Percentiles rank a stretch among this genome's conserved stretches.
phyloP scores from a whole-genome alignment of 495 filamentous ascomycete species.

The Podospora didyma region DNA sequence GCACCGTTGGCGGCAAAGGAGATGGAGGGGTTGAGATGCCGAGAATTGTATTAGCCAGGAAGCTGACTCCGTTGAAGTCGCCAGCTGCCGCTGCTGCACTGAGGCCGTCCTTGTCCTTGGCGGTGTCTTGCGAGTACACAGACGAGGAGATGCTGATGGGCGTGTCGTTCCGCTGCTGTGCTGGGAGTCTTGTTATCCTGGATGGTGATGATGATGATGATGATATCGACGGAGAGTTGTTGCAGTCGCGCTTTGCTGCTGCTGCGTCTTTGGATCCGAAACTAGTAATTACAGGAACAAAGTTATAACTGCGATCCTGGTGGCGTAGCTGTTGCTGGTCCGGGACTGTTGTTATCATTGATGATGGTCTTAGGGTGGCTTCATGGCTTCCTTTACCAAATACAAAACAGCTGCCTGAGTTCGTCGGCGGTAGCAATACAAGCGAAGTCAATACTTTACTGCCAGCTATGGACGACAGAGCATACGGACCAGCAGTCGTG shows the following conservation, averaged over 20 bases:
- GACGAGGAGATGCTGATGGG: conserved; percentile 19
- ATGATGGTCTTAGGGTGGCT: no score
- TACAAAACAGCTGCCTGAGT: no score
- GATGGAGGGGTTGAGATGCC: neutral
- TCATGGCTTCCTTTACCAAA: no score
- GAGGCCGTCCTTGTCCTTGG: neutral
- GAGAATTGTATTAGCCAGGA: conserved; percentile 8
- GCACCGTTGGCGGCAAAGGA: neutral
- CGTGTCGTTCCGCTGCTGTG: neutral
- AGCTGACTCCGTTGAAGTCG: conserved; percentile 11
- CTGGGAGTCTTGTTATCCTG: neutral
- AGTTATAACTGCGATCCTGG: neutral
- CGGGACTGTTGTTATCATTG: neutral
- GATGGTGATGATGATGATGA: no score
- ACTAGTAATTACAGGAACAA: neutral
- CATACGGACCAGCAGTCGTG: no score
- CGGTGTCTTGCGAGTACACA: conserved; percentile 22
- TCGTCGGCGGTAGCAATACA: no score
- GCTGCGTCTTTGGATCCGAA: neutral
- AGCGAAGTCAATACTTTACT: no score
- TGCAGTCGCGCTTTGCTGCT: no score
- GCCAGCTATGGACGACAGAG: no score
- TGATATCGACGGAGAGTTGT: no score
- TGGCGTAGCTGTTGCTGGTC: neutral
- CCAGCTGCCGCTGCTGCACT: neutral